These are phyloP conservation scores for Penicilliopsis zonata DNA, from an alignment of 495 filamentous ascomycete genomes.

Conservation along the genomic window DNA sequence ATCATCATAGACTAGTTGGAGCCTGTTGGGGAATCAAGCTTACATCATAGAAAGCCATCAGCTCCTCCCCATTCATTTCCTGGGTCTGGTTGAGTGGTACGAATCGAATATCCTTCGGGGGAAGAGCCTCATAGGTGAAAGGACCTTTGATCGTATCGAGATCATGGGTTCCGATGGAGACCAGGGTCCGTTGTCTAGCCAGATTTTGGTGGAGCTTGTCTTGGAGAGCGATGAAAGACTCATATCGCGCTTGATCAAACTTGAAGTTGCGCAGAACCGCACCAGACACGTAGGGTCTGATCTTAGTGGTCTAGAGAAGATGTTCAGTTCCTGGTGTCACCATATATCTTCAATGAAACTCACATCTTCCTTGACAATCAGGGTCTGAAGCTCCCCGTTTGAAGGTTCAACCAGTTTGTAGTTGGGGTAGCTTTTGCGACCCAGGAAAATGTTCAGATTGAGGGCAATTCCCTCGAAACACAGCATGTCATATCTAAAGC, in stretches of 20 bases:
- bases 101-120: constrained; percentile 89
- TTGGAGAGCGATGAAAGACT: constrained; percentile 95
- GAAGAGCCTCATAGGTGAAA: constrained; percentile 89
- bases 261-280: constrained; percentile 82
- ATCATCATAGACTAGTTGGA: constrained; percentile 1
- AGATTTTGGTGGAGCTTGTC: constrained; percentile 98
- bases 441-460: constrained; percentile 91
- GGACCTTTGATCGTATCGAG: constrained; percentile 87
- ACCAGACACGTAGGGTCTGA: constrained; percentile 76
- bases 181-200: constrained; percentile 81
- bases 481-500: constrained; percentile 82
- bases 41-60: constrained; percentile 91
- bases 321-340: constrained; percentile 1
- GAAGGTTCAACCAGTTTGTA: constrained; percentile 61
- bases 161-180: constrained; percentile 95
- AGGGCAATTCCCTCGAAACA: constrained; percentile 96
- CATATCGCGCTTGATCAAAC: constrained; percentile 82
- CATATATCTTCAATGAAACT: constrained; percentile 7
- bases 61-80: constrained; percentile 72
- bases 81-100: constrained; percentile 81
- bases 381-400: constrained; percentile 61
- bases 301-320: constrained; percentile 48
- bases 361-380: constrained; percentile 65
- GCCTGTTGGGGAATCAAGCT: constrained; percentile 2
- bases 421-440: constrained; percentile 58